phyloP scores from a whole-genome alignment of 331 rosid species.

The Prunus yedoensis region DNA sequence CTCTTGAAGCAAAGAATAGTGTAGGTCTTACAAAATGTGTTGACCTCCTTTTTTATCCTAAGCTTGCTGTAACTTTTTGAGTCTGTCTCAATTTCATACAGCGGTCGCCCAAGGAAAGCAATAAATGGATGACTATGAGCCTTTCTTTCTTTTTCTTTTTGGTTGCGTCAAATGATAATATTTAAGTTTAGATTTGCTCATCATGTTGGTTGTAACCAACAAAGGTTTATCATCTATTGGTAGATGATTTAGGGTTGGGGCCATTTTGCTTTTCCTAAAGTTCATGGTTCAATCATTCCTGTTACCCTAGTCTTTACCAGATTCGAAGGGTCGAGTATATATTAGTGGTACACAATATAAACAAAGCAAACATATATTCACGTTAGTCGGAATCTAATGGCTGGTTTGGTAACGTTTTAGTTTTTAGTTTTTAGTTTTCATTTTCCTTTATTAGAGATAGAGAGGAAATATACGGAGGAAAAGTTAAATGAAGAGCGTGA shows the following conservation, averaged over 20 bases:
- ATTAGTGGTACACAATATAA: neutral
- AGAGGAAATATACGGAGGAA: too few relatives aligned
- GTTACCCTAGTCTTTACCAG: neutral
- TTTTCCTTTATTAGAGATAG: too few relatives aligned
- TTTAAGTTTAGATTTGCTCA: neutral
- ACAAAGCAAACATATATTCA: neutral
- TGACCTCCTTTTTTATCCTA: too few relatives aligned
- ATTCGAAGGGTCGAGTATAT: neutral
- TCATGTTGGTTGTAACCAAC: constrained; percentile 3
- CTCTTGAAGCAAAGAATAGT: neutral
- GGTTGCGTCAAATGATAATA: neutral
- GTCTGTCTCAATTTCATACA: neutral
- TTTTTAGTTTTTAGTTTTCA: too few relatives aligned
- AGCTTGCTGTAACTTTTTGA: neutral
- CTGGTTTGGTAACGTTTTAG: too few relatives aligned
- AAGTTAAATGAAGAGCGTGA: too few relatives aligned
- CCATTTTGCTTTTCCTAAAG: neutral
- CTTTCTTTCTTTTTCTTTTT: neutral
- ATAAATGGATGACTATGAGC: neutral
- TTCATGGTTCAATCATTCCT: neutral
- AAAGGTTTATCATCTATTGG: neutral
- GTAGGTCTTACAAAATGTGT: too few relatives aligned
- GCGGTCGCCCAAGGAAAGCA: neutral
- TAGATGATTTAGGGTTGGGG: neutral
- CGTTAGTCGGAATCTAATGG: too few relatives aligned